Evolutionary conservation across 345 rosid genomes (phyloP), one percentile per base, ranked within the genome.

Genomic region (Schrenkiella parvula): DNA sequence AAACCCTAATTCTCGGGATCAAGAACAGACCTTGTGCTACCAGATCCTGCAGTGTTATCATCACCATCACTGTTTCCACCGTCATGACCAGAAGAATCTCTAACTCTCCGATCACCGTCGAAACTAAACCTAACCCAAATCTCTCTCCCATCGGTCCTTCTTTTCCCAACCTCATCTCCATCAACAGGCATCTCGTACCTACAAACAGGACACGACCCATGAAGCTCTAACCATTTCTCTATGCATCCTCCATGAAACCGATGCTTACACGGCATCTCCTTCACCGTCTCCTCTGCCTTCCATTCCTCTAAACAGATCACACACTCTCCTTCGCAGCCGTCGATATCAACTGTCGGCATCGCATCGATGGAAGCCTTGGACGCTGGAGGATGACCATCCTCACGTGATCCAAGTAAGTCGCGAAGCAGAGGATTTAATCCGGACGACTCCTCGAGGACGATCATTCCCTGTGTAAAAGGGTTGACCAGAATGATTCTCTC

Each of bases 171-270:
- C 37, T 76, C 26, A 52, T 70, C 79, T 35, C 84, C 88, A 56
- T 86, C 92, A 41, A 79, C 89, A 67, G 97, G 96, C 95, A 87
- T 84, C 83, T 80, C 76, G 55, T 77, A 85, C 80, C 95, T 85
- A 59, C 96, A 89, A 76, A 93, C 86, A 57, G 98, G 98, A 80
- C 97, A 93, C 1, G 87, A 82, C 23, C 97, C 91, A 75, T 84
- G 92, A 54, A 87, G 50, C 84, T 78, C 83, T 60, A 93, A 46
- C 98, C 97, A 90, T 78, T 81, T 84, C 68, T 85, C 86, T 62
- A 93, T 79, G 70, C 98, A 93, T 3, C 68, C 70, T 3, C 81
- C 84, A 71, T 90, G 97, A 67, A 93, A 90, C 86, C 80, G 79
- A 60, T 87, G 96, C 78, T 80, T 83, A 60, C 96, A 89, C 6